Evolutionary conservation across 106 monocot species (phyloP), one percentile per base, ranked within the genome.

Genomic region (Acorus calamus): DNA sequence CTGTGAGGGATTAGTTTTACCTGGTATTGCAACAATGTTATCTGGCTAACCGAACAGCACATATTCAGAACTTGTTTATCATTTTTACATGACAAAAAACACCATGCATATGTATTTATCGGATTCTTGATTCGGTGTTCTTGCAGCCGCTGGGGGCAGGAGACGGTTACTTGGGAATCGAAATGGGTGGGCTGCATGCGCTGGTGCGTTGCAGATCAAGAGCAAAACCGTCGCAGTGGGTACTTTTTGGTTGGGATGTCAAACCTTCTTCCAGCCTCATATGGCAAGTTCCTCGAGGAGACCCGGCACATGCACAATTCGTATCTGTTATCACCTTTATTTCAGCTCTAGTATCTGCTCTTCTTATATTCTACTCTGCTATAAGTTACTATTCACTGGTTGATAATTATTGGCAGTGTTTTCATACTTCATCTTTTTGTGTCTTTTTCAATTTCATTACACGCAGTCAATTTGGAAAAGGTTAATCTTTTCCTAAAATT

Each of bases 231-330:
- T 45, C 56, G 14, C 59, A 70, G 14, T 89, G 81, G 73, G 44
- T 66, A 14, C 47, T 79, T 42, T 58, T 54, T 12, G 11, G 53
- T 47, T 59, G 64, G 53, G 49, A 61, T 50, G 56, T 44, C 44
- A 11, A 4, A 42, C 46, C 61, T 57, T 14, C 53, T 14, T 69
- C 43, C 62, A 63, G 5, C 8, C 51, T 75, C n/a, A 58, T 11
- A 0, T 89, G 89, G 85, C 56, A 14, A 42, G 55, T 85, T 55
- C 89, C 89, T 55, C 80, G 85, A 64, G 89, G 89, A 53, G 64
- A 82, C 13, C 69, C 60, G 49, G 72, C 57, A 44, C 84, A 78
- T 48, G 48, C 62, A 13, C 46, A 55, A 49, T n/a, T 84, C 65
- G 87, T 88, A 60, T 78, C 77, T 42, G 57, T 47, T 65, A 13